Percentiles rank a stretch among this genome's conserved stretches.
phyloP scores from a whole-genome alignment of 2,329 filamentous ascomycete species.

The Pseudonectria foliicola region DNA sequence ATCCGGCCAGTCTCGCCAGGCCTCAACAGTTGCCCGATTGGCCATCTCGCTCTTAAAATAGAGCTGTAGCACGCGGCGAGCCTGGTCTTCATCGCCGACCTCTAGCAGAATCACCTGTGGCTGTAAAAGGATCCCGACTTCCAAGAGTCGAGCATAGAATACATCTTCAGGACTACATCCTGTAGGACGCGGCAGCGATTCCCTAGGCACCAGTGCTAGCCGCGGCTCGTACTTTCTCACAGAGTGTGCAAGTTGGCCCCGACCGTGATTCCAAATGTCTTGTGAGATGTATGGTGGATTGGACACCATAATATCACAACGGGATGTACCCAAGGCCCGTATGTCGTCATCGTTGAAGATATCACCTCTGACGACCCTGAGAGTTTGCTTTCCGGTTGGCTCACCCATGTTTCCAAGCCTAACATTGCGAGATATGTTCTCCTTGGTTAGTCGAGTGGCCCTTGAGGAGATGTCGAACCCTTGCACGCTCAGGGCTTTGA shows the following conservation, averaged over 20 bases:
- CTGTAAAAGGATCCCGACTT: constrained; percentile 40
- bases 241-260: constrained; percentile 53
- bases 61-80: constrained; percentile 51
- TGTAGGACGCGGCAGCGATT: constrained; percentile 20
- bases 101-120: constrained; percentile 60
- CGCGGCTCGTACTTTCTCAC: constrained; percentile 78
- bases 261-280: constrained; percentile 30
- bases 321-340: constrained; percentile 11
- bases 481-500: constrained; percentile 40
- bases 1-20: constrained; percentile 66
- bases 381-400: constrained; percentile 12
- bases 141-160: constrained; percentile 63
- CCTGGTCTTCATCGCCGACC: constrained; percentile 64
- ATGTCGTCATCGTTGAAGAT: constrained; percentile 40
- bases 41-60: constrained; percentile 27
- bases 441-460: constrained; percentile 58
- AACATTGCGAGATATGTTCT: constrained; percentile 54
- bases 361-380: constrained; percentile 42
- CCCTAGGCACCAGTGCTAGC: constrained; percentile 62
- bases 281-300: constrained; percentile 90
- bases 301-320: constrained; percentile 64
- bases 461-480: constrained; percentile 66
- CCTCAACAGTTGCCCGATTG: constrained; percentile 41
- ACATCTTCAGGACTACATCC: constrained; percentile 37
- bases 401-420: constrained; percentile 16